These are phyloP conservation scores for Ochetophila trinervis DNA, from an alignment of 306 rosid genomes.

Conservation along the genomic window DNA sequence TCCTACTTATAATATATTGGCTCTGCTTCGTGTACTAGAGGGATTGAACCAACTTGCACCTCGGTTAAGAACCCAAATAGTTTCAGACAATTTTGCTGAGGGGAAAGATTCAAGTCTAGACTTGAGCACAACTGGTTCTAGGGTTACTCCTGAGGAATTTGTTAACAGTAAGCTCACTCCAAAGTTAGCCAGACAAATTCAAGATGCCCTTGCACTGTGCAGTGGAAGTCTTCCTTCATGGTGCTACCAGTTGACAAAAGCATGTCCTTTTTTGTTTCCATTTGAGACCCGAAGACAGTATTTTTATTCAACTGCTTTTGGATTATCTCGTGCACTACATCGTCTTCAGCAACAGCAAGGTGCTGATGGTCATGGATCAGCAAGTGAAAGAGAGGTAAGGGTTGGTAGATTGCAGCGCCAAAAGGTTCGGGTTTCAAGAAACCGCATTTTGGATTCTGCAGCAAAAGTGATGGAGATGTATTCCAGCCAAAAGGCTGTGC, in stretches of 20 bases:
- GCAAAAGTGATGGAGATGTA: slow-evolving; percentile 99
- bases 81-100: slow-evolving; percentile 70
- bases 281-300: slow-evolving; percentile 94
- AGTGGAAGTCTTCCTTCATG: slow-evolving; percentile 98
- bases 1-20: slow-evolving; percentile 82
- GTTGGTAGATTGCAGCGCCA: slow-evolving; percentile 98
- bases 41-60: slow-evolving; percentile 95
- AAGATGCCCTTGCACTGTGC: slow-evolving; percentile 98
- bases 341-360: slow-evolving; percentile 99
- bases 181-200: slow-evolving; percentile 92
- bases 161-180: slow-evolving; percentile 96
- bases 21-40: slow-evolving; percentile 83
- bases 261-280: slow-evolving; percentile 97
- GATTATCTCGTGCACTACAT: slow-evolving; percentile 88
- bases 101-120: slow-evolving; percentile 57
- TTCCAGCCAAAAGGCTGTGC: slow-evolving; percentile 97
- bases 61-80: slow-evolving; percentile 71
- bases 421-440: slow-evolving; percentile 94
- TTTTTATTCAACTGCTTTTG: slow-evolving; percentile 96
- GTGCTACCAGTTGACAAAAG: slow-evolving; percentile 98
- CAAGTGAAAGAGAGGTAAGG: slow-evolving; percentile 88
- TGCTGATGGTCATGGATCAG: slow-evolving; percentile 90
- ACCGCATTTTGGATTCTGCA: slow-evolving; percentile 96
- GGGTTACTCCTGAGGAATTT: slow-evolving; percentile 75
- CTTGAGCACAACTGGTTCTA: slow-evolving; percentile 48